These are phyloP conservation scores for Fusarium buharicum DNA, from an alignment of 2,329 filamentous ascomycete species.

Conservation along the genomic window DNA sequence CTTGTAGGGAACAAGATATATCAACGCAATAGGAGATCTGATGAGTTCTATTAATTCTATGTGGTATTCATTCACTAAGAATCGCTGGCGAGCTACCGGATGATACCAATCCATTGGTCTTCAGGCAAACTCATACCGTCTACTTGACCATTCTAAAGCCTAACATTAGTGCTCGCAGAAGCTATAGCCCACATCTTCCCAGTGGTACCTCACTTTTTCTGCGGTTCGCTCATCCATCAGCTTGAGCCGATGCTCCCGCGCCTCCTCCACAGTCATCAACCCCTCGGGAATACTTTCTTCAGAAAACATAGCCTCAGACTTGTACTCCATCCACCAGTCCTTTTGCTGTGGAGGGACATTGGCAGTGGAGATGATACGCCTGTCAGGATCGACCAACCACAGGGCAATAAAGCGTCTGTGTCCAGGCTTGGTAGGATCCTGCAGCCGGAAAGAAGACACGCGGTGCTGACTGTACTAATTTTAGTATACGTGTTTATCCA, in stretches of 20 bases:
- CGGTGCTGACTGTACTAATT: not conserved
- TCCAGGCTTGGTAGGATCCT: not conserved
- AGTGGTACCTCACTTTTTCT: not conserved
- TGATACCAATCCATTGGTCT: too few relatives aligned
- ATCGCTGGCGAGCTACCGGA: too few relatives aligned
- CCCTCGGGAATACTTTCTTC: not conserved
- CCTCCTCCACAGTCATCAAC: not conserved
- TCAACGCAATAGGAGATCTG: too few relatives aligned
- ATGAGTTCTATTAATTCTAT: too few relatives aligned
- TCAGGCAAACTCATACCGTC: not conserved
- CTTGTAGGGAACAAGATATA: too few relatives aligned
- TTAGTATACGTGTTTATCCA: fast-evolving
- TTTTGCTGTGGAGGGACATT: constrained; percentile 2
- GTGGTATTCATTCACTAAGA: too few relatives aligned
- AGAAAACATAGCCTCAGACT: not conserved
- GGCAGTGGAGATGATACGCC: not conserved
- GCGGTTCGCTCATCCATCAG: constrained; percentile 6
- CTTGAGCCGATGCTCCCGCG: not conserved
- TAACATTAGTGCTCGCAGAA: constrained; percentile 14
- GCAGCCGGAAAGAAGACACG: not conserved
- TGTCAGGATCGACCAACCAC: constrained; percentile 11
- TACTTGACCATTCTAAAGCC: too few relatives aligned
- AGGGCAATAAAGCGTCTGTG: constrained; percentile 1
- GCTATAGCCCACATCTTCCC: not conserved
- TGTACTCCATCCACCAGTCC: not conserved